Base-by-base conservation (phyloP, 2,329 filamentous ascomycete genomes). In the Metarhizium brunneum region DNA sequence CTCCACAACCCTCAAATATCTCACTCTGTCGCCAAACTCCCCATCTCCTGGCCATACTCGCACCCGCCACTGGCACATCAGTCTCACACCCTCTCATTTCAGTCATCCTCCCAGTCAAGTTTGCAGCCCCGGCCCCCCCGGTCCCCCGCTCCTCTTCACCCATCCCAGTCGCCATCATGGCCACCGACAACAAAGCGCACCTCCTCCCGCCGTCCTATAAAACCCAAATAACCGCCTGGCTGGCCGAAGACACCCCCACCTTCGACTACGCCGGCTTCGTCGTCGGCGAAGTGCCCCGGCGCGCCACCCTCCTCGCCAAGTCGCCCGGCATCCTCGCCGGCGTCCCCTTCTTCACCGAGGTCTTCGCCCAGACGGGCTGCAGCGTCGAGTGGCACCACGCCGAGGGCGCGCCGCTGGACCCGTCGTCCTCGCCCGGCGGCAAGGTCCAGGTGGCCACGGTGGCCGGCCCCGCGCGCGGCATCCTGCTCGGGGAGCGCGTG, bases 221-320 rank as follows among this genome's bases (percentile, higher is more conserved):
- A 70, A 80, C 85, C 52, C 82, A 86, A 61, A 83, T 96, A 60
- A 82, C 86, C 29, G 75, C 82, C 65, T 99, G 94, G 94, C 86
- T 96, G 14, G 88, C 91, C 66, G 94, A 99, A 74, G 94, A 99
- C 75, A 95, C 91, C 3, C 94, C 94, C 4, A 94, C 90, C 54
- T 92, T 96, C 73, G 94, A 99, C 78, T 96, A 96, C 70, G 94
- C 90, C 65, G 94, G 94, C 58, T 99, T 95, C 71, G 94, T 99
- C 6, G 94, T 99, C 29, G 94, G 94, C 60, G 83, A 88, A 43
- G 74, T 73, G 32, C 71, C 75, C 8, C 81, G 82, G 57, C 82
- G 78, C 14, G 86, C 86, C 20, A 87, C 82, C 4, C 79, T 89
- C 43, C 86, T 81, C 73, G 83, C 79, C 58, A 89, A 88, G 69